Conservation (phyloP, 164 flowering plant genomes). For the Magnolia officinalis region DNA sequence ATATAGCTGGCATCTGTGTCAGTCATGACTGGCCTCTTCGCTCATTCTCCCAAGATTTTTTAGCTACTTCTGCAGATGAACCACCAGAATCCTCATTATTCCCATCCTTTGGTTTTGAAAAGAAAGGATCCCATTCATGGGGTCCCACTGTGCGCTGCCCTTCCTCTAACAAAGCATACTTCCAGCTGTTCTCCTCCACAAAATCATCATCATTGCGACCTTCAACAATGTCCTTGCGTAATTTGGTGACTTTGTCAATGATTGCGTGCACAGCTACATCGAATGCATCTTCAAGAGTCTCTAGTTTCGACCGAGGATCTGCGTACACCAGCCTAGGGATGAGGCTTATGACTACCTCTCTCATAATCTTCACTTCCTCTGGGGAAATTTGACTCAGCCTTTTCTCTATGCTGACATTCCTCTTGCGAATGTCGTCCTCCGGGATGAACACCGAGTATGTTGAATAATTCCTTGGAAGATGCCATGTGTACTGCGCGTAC, state of each 20-base stretch:
- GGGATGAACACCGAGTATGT: conserved; percentile 87
- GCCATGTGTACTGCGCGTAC: conserved; percentile 92
- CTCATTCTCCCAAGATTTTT: conserved; percentile 82
- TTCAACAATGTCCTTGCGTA: conserved; percentile 68
- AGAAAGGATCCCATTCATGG: conserved; percentile 96
- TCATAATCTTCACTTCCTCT: conserved; percentile 73
- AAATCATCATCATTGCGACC: conserved; percentile 60
- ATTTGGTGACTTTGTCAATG: conserved; percentile 67
- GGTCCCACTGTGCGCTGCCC: conserved; percentile 69
- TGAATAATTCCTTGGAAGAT: conserved; percentile 75
- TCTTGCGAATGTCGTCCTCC: conserved; percentile 72
- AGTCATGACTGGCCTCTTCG: conserved; percentile 53
- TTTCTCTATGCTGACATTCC: conserved; percentile 68
- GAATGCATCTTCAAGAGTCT: conserved; percentile 86
- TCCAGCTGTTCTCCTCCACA: conserved; percentile 89
- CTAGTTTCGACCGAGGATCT: conserved; percentile 83
- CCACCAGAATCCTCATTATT: conserved; percentile 35
- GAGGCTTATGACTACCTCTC: conserved; percentile 78
- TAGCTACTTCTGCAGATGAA: conserved; percentile 60
- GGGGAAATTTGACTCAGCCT: conserved; percentile 54
- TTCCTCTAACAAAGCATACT: conserved; percentile 74
- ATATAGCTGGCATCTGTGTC: background rate
- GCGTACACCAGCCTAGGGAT: conserved; percentile 79
- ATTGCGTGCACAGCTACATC: conserved; percentile 84
- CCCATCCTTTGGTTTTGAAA: conserved; percentile 73